phyloP scores from a whole-genome alignment of 1,139 yeast species.

The Nadsonia commutata region DNA sequence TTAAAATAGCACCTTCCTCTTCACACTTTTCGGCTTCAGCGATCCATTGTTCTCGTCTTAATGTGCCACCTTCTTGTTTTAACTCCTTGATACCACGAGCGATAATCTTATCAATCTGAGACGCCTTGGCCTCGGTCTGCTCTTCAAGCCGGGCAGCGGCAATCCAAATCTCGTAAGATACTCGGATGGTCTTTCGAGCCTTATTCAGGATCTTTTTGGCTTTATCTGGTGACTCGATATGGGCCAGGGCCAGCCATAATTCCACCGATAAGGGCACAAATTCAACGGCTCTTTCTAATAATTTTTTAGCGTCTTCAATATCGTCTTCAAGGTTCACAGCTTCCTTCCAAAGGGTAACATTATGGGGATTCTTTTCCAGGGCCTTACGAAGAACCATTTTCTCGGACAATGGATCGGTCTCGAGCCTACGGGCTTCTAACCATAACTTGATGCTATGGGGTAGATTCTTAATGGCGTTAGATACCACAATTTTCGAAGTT shows the following conservation, averaged over 20 bases:
- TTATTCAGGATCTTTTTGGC: conserved; percentile 40
- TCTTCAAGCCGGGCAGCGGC: conserved; percentile 64
- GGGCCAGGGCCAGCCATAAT: conserved; percentile 46
- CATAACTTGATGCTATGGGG: conserved; percentile 50
- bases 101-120: conserved; percentile 30
- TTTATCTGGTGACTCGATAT: conserved; percentile 30
- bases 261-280: conserved; percentile 50
- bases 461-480: conserved; percentile 49
- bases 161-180: conserved; percentile 51
- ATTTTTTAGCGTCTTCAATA: conserved; percentile 33
- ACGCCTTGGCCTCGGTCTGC: conserved; percentile 29
- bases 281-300: conserved; percentile 56
- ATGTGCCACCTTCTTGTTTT: conserved; percentile 18
- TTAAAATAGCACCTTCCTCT: conserved; percentile 18
- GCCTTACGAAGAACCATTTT: conserved; percentile 57
- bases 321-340: conserved; percentile 33
- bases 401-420: conserved; percentile 38
- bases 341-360: conserved; percentile 52
- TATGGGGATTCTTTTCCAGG: conserved; percentile 48
- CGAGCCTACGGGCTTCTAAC: conserved; percentile 56
- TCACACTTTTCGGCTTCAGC: conserved; percentile 31
- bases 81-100: conserved; percentile 39
- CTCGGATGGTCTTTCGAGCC: conserved; percentile 38
- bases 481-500: conserved; percentile 38
- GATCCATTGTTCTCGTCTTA: conserved; percentile 32